phyloP scores from a whole-genome alignment of 2,329 filamentous ascomycete genomes.

The Hymenoscyphus scutula region DNA sequence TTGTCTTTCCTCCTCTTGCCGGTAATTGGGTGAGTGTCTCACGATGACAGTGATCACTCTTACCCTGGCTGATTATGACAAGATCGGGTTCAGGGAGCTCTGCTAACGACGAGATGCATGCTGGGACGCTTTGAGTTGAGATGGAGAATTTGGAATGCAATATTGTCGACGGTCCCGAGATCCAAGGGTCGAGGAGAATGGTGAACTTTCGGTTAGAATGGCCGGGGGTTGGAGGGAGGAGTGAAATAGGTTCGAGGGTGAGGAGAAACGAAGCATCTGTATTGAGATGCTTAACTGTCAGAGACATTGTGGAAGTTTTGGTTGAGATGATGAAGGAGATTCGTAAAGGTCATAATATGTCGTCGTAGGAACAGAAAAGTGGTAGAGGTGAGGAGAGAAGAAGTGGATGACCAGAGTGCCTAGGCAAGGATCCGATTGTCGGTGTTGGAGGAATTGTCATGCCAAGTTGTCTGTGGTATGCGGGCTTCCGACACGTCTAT shows the following conservation, averaged over 20 bases:
- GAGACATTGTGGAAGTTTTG: slow-evolving; percentile 49
- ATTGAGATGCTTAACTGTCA: slow-evolving; percentile 63
- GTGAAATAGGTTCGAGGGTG: slow-evolving; percentile 46
- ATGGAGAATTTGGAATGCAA: slow-evolving; percentile 60
- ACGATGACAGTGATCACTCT: slow-evolving; percentile 69
- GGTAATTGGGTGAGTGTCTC: slow-evolving; percentile 65
- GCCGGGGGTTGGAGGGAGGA: slow-evolving; percentile 34
- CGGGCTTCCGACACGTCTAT: slow-evolving; percentile 1
- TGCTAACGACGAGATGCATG: slow-evolving; percentile 56
- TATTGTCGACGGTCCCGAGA: slow-evolving; percentile 58
- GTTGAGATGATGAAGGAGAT: slow-evolving; percentile 4
- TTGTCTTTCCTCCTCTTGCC: slow-evolving; percentile 49
- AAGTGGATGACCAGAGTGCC: not conserved
- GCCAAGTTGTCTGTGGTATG: slow-evolving; percentile 2
- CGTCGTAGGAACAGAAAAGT: not conserved
- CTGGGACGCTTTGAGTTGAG: slow-evolving; percentile 52
- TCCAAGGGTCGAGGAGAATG: slow-evolving; percentile 71
- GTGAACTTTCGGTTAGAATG: slow-evolving; percentile 54
- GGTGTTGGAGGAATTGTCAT: not conserved
- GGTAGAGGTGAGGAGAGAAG: not conserved
- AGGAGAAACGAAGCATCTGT: slow-evolving; percentile 64
- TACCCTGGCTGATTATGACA: slow-evolving; percentile 58
- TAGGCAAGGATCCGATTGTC: no score
- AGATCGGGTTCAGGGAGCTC: slow-evolving; percentile 54
- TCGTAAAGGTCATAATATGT: not conserved